Base-by-base conservation (phyloP, 202 grass and related monocot species). In the Eragrostis tef region DNA sequence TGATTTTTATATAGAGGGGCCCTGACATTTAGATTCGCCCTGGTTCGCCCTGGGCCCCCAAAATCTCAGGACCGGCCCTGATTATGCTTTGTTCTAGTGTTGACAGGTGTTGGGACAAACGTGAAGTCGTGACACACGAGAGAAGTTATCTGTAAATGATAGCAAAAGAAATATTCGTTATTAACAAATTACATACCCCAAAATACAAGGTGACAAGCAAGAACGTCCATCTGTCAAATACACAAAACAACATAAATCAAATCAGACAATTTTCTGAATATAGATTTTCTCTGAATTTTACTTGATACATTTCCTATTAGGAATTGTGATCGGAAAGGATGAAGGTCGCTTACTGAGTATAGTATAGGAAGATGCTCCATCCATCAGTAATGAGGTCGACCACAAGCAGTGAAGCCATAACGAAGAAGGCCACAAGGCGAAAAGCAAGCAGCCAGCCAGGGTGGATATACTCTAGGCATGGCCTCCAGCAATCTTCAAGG, bases 151-250 rank as follows among this genome's bases (percentile, higher is more conserved):
- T 15, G 45, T 52, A 81, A 54, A 43, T 70, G 29, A 26, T 26
- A 57, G 20, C 0, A 11, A 79, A 31, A 24, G 24, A 29, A 84
- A 6, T 7, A 59, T 6, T 0, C 3, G 60, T 3, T 26, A 20
- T 2, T 27, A 52, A 17, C 24, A 71, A 88, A 85, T 8, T 48
- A 87, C 89, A 84, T 98, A 98, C 94, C 85, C 86, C 90, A 77
- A 98, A 98, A 79, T 94, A 98, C 15, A 94, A 77, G 71, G 90
- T 98, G 61, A 98, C 88, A 76, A 98, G 70, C 6, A 91, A 82
- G 85, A 98, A 98, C 0, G 92, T 98, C 94, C 94, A 98, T 80
- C 92, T 98, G 90, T 49, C 14, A 84, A 87, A 39, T 20, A 17
- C n/a, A 84, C 10, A 75, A 10, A 74, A 76, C 12, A 87, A 61